These are phyloP conservation scores for Strobilomyces confusus DNA, from an alignment of 768 basidiomycete species.

Conservation along the genomic window DNA sequence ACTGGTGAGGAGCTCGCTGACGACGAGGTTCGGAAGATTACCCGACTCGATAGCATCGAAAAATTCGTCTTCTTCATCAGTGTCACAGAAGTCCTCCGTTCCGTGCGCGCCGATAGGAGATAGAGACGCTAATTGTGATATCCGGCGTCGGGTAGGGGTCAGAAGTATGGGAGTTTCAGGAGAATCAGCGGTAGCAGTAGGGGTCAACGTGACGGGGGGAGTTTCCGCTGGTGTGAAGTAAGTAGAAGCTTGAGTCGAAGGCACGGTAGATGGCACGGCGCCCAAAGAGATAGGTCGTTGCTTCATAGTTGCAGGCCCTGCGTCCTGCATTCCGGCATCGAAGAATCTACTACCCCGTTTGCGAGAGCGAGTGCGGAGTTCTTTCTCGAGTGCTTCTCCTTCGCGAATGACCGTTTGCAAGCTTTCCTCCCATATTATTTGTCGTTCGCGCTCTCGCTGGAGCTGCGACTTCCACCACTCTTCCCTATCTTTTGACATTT, in stretches of 20 bases:
- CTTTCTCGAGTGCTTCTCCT: conserved; percentile 78
- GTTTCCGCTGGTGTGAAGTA: conserved; percentile 25
- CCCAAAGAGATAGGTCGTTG: conserved; percentile 20
- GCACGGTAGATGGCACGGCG: conserved; percentile 3
- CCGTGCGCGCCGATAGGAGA: conserved; percentile 22
- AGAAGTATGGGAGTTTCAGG: conserved; percentile 10
- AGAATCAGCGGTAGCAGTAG: not conserved
- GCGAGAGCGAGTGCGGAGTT: conserved; percentile 60
- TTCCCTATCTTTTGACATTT: conserved; percentile 75
- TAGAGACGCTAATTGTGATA: conserved; percentile 13
- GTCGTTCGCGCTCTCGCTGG: conserved; percentile 58
- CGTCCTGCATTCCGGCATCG: conserved; percentile 30
- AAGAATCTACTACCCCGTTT: conserved; percentile 58
- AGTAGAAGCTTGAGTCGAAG: conserved; percentile 18
- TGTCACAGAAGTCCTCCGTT: conserved; percentile 40
- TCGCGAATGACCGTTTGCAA: conserved; percentile 80
- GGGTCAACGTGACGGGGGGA: conserved; percentile 10
- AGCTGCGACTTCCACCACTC: conserved; percentile 70
- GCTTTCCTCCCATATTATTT: conserved; percentile 86
- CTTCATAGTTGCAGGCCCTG: conserved; percentile 16
- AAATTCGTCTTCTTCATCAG: conserved; percentile 92
- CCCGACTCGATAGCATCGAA: conserved; percentile 94
- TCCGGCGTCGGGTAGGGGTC: conserved; percentile 24
- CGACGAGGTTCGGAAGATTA: conserved; percentile 68
- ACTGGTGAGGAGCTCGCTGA: conserved; percentile 59